These are phyloP conservation scores for Tagetes erecta DNA, from an alignment of 129 eudicot genomes.

Conservation along the genomic window DNA sequence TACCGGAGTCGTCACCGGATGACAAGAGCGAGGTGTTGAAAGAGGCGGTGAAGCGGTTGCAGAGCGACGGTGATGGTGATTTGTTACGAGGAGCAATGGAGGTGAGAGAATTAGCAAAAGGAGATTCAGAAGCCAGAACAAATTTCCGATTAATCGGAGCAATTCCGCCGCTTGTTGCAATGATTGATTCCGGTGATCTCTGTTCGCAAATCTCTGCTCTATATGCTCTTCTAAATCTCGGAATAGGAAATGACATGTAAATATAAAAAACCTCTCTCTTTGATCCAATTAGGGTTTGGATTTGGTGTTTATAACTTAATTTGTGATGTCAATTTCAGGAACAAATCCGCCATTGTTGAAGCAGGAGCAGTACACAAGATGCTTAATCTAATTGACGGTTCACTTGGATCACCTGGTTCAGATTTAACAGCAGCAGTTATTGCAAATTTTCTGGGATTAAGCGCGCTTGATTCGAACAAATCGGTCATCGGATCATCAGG, in stretches of 20 bases:
- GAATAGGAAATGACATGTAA: constrained; percentile 78
- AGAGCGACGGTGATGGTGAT: constrained; percentile 31
- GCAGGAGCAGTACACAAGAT: constrained; percentile 95
- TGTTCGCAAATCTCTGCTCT: constrained; percentile 56
- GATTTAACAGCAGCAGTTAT: constrained; percentile 58
- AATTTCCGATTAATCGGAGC: constrained; percentile 73
- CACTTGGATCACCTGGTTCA: constrained; percentile 17
- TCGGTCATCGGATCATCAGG: constrained; percentile 81
- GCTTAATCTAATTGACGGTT: constrained; percentile 59
- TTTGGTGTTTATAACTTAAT: neutral
- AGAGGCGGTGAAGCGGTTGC: constrained; percentile 57
- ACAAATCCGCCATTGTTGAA: constrained; percentile 84
- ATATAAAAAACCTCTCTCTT: neutral
- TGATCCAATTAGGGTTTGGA: constrained; percentile 16
- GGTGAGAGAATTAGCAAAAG: constrained; percentile 69
- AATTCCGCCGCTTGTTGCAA: constrained; percentile 70
- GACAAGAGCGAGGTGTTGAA: constrained; percentile 54
- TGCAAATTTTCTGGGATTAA: constrained; percentile 86
- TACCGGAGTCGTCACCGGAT: constrained; percentile 36
- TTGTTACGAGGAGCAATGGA: constrained; percentile 59
- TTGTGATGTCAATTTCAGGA: constrained; percentile 47
- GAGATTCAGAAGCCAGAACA: constrained; percentile 53
- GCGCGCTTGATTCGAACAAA: constrained; percentile 88
- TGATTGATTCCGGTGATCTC: constrained; percentile 53
- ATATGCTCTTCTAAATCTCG: constrained; percentile 82